A percentile compares a stretch with the other conserved stretches of the same genome.
Conservation (phyloP, 2,329 filamentous ascomycete genomes). For the Cladorrhinum sp. region DNA sequence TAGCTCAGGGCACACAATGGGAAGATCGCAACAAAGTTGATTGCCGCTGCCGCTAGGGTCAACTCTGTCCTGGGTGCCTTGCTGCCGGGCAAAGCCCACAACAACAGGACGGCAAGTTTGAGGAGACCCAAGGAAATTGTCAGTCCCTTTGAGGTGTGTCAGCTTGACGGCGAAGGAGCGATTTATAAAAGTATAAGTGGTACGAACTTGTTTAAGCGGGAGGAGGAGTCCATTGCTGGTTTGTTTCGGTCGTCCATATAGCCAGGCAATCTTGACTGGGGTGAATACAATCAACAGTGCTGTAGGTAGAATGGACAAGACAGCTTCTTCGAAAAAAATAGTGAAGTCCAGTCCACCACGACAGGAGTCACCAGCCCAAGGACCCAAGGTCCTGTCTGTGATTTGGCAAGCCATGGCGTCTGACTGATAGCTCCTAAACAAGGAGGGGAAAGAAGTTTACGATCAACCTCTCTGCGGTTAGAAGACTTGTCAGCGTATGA, state of each 20-base stretch:
- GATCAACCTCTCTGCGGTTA: not conserved
- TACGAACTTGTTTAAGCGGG: conserved; percentile 5
- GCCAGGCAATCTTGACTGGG: conserved; percentile 5
- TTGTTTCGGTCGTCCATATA: conserved; percentile 7
- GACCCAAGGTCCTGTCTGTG: conserved; percentile 6
- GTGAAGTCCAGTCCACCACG: conserved; percentile 14
- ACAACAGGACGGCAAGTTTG: conserved; percentile 8
- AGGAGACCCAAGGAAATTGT: conserved; percentile 5
- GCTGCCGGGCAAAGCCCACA: conserved; percentile 10
- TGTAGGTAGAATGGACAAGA: conserved; percentile 8
- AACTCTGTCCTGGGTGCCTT: conserved; percentile 8
- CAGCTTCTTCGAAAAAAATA: conserved; percentile 13
- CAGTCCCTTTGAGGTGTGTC: not conserved
- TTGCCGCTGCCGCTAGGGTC: conserved; percentile 8
- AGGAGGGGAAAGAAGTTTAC: not conserved
- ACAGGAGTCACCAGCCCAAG: conserved; percentile 10
- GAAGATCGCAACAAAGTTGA: conserved; percentile 9
- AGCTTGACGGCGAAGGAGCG: not conserved
- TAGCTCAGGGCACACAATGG: conserved; percentile 8
- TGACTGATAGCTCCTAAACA: not conserved
- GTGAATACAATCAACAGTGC: conserved; percentile 5
- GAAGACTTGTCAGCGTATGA: not conserved
- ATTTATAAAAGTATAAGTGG: not conserved
- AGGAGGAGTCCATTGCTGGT: conserved; percentile 4
- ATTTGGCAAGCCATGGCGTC: conserved; percentile 5